These are phyloP conservation scores for Trifolium repens DNA, from an alignment of 306 rosid genomes.

Conservation along the genomic window DNA sequence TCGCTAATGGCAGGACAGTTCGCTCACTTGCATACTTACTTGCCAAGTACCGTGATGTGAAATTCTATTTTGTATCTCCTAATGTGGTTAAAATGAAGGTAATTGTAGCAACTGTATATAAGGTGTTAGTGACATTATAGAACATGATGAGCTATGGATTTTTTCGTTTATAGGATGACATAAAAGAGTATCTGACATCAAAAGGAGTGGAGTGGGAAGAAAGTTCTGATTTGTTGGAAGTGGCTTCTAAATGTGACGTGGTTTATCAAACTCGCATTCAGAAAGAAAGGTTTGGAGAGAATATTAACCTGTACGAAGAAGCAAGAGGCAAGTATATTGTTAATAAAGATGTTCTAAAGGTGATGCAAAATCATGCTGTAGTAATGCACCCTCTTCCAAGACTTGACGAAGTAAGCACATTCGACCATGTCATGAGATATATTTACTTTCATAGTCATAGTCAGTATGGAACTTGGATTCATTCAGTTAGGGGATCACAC, in stretches of 20 bases:
- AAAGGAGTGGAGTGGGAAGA: conserved; percentile 86
- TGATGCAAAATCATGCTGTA: conserved; percentile 80
- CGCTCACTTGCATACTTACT: conserved; percentile 93
- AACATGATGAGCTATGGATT: conserved; percentile 7
- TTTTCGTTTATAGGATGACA: conserved; percentile 68
- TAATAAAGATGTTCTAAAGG: conserved; percentile 62
- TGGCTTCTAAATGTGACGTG: conserved; percentile 82
- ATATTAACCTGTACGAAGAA: conserved; percentile 74
- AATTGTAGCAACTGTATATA: too few relatives aligned
- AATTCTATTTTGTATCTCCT: conserved; percentile 83
- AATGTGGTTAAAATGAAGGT: conserved; percentile 92
- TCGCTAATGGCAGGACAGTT: conserved; percentile 90
- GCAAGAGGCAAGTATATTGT: conserved; percentile 93
- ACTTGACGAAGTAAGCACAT: conserved; percentile 75
- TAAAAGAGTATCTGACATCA: conserved; percentile 77
- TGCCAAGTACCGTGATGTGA: conserved; percentile 71
- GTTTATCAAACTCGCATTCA: conserved; percentile 96
- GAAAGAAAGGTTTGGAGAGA: conserved; percentile 80
- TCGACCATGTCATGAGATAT: neutral
- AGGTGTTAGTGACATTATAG: too few relatives aligned
- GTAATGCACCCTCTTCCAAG: conserved; percentile 95
- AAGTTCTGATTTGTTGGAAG: conserved; percentile 81
- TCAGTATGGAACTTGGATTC: neutral
- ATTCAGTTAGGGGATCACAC: too few relatives aligned
- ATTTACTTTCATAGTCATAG: neutral